Evolutionary conservation across 2,329 filamentous ascomycete genomes (phyloP).

Genomic region (Thermomyces lanuginosus): DNA sequence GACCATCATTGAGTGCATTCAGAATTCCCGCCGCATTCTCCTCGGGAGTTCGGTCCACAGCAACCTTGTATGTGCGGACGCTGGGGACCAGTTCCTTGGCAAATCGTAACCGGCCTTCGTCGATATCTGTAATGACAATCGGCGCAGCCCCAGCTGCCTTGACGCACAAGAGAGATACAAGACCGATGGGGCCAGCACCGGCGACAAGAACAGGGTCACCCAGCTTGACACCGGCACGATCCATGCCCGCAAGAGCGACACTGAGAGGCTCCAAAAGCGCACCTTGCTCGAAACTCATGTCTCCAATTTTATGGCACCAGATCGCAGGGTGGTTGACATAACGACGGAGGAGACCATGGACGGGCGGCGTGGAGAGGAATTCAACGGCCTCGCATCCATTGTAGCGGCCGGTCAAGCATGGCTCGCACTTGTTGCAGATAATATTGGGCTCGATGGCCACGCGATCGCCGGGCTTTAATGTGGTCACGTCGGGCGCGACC

Average conservation of each 20-base stretch:
- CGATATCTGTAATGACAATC: conserved; percentile 87
- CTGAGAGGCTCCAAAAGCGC: conserved; percentile 79
- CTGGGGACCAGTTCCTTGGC: conserved; percentile 68
- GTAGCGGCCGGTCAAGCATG: conserved; percentile 81
- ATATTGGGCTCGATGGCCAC: conserved; percentile 90
- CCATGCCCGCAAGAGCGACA: conserved; percentile 75
- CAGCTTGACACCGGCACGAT: conserved; percentile 62
- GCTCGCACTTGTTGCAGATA: conserved; percentile 79
- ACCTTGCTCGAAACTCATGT: conserved; percentile 84
- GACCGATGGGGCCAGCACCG: conserved; percentile 83
- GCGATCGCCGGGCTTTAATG: conserved; percentile 69
- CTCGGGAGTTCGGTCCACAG: conserved; percentile 39
- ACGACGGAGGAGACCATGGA: conserved; percentile 69
- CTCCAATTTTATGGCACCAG: conserved; percentile 92
- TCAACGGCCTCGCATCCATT: conserved; percentile 78
- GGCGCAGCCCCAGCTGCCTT: conserved; percentile 78
- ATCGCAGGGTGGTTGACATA: conserved; percentile 89
- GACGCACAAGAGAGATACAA: conserved; percentile 73
- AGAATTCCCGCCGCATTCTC: conserved; percentile 55
- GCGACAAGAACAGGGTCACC: conserved; percentile 82
- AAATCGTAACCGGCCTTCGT: conserved; percentile 67
- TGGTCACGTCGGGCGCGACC: conserved; percentile 53
- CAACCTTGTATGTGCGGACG: conserved; percentile 52
- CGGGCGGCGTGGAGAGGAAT: conserved; percentile 82
- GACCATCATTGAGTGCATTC: conserved; percentile 42